A percentile compares a stretch with the other conserved stretches of the same genome.
These are phyloP conservation scores for Fusarium torreyae DNA, from an alignment of 2,329 filamentous ascomycete species.

Conservation along the genomic window DNA sequence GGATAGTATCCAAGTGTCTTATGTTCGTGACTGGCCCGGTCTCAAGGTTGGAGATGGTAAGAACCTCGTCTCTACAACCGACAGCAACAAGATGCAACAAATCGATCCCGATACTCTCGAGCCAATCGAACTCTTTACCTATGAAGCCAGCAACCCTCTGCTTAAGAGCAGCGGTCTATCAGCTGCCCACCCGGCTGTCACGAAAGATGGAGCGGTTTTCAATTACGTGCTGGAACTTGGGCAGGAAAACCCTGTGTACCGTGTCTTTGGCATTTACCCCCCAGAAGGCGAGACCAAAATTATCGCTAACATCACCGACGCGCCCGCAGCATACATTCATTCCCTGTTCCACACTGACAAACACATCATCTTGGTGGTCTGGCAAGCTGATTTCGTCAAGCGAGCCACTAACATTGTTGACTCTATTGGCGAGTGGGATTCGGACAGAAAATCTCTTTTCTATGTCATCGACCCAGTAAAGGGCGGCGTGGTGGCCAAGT, in stretches of 20 bases:
- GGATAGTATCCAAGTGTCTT: too few species aligned
- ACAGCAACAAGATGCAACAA: background rate
- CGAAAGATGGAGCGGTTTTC: constrained; percentile 6
- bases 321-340: constrained; percentile 21
- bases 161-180: too few species aligned
- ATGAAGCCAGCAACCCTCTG: too few species aligned
- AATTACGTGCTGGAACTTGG: constrained; percentile 7
- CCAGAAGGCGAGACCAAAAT: too few species aligned
- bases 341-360: constrained; percentile 17
- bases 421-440: too few species aligned
- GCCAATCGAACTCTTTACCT: constrained; percentile 25
- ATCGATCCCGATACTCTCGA: constrained; percentile 18
- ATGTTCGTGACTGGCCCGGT: too few species aligned
- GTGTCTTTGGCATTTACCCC: constrained; percentile 18
- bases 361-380: constrained; percentile 23
- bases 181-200: constrained; percentile 13
- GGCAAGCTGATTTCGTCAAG: constrained; percentile 22
- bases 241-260: constrained; percentile 1
- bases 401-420: too few species aligned
- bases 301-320: constrained; percentile 29
- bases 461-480: constrained; percentile 19
- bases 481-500: constrained; percentile 17
- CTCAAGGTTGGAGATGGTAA: too few species aligned
- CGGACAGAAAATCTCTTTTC: constrained; percentile 14
- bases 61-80: too few species aligned